Percentiles rank a stretch among this genome's conserved stretches.
These are phyloP conservation scores for Erythrobasidium hasegawianum DNA, from an alignment of 1,284 basidiomycete genomes.

Conservation along the genomic window DNA sequence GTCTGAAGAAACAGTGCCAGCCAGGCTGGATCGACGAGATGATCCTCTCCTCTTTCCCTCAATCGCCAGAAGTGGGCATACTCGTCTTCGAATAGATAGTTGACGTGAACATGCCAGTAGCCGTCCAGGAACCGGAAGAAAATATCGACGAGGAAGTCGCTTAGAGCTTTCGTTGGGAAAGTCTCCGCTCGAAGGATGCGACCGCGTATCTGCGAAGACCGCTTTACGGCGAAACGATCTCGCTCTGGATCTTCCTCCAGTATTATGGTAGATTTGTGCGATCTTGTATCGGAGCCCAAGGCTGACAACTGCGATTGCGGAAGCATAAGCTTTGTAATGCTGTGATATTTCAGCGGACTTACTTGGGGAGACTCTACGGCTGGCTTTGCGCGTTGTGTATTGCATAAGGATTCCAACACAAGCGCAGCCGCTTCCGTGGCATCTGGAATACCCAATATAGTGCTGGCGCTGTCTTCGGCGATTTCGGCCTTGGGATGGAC, in stretches of 20 bases:
- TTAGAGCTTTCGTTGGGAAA: slow-evolving; percentile 14
- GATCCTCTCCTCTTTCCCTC: background rate
- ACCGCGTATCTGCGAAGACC: slow-evolving; percentile 7
- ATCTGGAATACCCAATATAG: background rate
- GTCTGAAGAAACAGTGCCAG: slow-evolving; percentile 16
- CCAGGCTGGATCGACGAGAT: slow-evolving; percentile 31
- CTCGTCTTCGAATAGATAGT: slow-evolving; percentile 26
- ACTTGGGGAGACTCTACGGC: too few relatives aligned
- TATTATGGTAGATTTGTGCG: slow-evolving; percentile 9
- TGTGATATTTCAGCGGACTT: too few relatives aligned
- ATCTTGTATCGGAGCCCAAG: background rate
- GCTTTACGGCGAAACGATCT: background rate
- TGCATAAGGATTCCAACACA: slow-evolving; percentile 15
- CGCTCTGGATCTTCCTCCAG: slow-evolving; percentile 5
- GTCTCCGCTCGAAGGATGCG: slow-evolving; percentile 7
- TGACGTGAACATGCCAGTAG: slow-evolving; percentile 27
- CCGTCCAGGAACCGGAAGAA: slow-evolving; percentile 19
- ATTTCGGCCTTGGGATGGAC: too few relatives aligned
- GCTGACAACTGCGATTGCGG: too few relatives aligned
- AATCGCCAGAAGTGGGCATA: slow-evolving; percentile 25
- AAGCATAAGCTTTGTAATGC: too few relatives aligned
- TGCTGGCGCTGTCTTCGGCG: too few relatives aligned
- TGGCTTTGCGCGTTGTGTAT: background rate
- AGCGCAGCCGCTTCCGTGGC: slow-evolving; percentile 31
- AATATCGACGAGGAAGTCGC: slow-evolving; percentile 9